Conservation (phyloP, 352 stramenopile genomes). For the Globisporangium splendens region DNA sequence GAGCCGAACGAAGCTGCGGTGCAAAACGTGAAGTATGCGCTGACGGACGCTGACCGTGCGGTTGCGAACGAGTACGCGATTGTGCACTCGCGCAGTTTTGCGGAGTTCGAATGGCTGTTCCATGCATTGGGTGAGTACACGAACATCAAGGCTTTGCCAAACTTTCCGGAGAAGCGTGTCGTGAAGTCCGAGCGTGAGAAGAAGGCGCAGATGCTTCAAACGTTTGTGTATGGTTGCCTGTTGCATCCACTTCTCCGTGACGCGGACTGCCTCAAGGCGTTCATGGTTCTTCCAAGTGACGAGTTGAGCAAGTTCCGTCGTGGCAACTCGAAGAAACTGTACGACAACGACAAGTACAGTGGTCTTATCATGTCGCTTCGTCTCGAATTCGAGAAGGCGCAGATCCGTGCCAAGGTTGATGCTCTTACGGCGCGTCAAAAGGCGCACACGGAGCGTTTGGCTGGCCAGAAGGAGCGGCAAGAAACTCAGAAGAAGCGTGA, state of each 20-base stretch:
- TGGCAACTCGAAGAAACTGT: slow-evolving; percentile 64
- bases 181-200: slow-evolving; percentile 47
- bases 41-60: slow-evolving; percentile 55
- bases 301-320: slow-evolving; percentile 75
- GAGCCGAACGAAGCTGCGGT: slow-evolving; percentile 63
- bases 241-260: slow-evolving; percentile 78
- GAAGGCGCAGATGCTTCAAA: slow-evolving; percentile 52
- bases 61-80: slow-evolving; percentile 84
- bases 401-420: slow-evolving; percentile 80
- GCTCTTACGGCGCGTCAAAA: slow-evolving; percentile 61
- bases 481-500: slow-evolving; percentile 73
- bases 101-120: slow-evolving; percentile 86
- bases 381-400: slow-evolving; percentile 82
- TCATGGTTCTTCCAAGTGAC: slow-evolving; percentile 67
- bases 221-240: slow-evolving; percentile 78
- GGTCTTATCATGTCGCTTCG: slow-evolving; percentile 70
- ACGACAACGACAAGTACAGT: slow-evolving; percentile 79
- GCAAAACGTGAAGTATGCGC: slow-evolving; percentile 42
- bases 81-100: slow-evolving; percentile 53
- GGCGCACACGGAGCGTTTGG: slow-evolving; percentile 64
- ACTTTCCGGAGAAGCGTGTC: slow-evolving; percentile 73
- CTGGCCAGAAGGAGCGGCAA: slow-evolving; percentile 54
- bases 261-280: slow-evolving; percentile 78
- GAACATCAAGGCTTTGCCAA: slow-evolving; percentile 77
- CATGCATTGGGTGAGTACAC: slow-evolving; percentile 68